Evolutionary conservation across 2,329 filamentous ascomycete genomes (phyloP), one percentile per base, ranked within the genome.

Genomic region (Ciborinia camelliae): DNA sequence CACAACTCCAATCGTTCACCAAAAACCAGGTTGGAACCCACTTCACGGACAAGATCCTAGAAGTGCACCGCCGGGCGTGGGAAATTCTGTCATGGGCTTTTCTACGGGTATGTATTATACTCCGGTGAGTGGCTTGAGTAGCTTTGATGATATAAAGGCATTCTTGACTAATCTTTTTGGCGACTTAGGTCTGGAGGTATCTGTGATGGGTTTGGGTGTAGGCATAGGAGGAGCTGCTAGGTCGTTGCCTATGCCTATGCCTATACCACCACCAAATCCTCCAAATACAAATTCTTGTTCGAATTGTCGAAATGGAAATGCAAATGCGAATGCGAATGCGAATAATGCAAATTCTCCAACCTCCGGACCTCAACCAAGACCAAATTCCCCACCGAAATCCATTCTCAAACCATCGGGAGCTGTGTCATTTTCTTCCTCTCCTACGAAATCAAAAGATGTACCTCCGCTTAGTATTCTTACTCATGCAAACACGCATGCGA

Each of bases 101-200:
- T 20, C 43, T 12, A 26, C 28, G 20, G n/a, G 55, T 59, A 59
- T 59, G 55, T 59, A 59, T 35, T 59, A 23, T 12, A 35, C 30
- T 3, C 15, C 41, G 55, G 55, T 59, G 41, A 58, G 55, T 59
- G 14, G 26, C 28, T 9, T 2, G 6, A n/a, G n/a, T n/a, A n/a
- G n/a, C n/a, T n/a, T n/a, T n/a, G n/a, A n/a, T n/a, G n/a, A n/a
- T n/a, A n/a, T 2, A 2, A 5, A 32, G 8, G 4, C 8, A 5
- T 10, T 9, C 15, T 45, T 3, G 9, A 18, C 54, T 58, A 47
- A 58, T 6, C 10, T 9, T 12, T 10, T 20, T 4, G 2, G 8
- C 6, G 3, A n/a, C n/a, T 1, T 59, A 47, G 55, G 55, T 23
- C 10, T 45, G 20, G 41, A n/a, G n/a, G n/a, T 23, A 4, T 18